A percentile compares a stretch with the other conserved stretches of the same genome.
Conservation (phyloP, 2,329 filamentous ascomycete genomes). For the Talaromyces sp. region DNA sequence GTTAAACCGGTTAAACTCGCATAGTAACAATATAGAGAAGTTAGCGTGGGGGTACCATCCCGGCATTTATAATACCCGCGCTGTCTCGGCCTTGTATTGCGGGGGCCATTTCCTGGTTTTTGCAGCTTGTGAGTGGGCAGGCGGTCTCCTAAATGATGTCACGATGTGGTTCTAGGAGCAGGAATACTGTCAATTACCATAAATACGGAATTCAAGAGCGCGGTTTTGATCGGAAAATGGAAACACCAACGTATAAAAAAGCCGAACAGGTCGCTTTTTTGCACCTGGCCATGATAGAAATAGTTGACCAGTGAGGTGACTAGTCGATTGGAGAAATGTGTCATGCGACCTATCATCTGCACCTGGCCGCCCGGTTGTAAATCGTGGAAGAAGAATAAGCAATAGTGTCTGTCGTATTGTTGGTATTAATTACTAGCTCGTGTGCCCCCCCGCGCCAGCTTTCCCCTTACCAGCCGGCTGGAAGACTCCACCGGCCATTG, state of each 20-base stretch:
- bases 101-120: not conserved
- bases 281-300: not conserved
- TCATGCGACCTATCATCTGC: not conserved
- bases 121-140: not conserved
- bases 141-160: not conserved
- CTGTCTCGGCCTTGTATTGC: not conserved
- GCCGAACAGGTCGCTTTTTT: not conserved
- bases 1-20: not conserved
- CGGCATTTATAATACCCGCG: not conserved
- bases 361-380: not conserved
- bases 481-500: slow-evolving; percentile 13
- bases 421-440: not conserved
- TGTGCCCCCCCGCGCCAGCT: not conserved
- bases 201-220: not conserved
- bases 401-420: not conserved
- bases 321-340: not conserved
- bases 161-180: not conserved
- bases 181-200: not conserved
- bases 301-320: not conserved
- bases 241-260: not conserved
- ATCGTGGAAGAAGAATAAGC: not conserved
- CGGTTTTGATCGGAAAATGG: not conserved
- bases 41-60: not conserved
- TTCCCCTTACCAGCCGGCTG: slow-evolving; percentile 9
- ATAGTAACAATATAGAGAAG: not conserved